Conservation (phyloP, 176 grass and related monocot genomes). For the Thinopyrum elongatum region DNA sequence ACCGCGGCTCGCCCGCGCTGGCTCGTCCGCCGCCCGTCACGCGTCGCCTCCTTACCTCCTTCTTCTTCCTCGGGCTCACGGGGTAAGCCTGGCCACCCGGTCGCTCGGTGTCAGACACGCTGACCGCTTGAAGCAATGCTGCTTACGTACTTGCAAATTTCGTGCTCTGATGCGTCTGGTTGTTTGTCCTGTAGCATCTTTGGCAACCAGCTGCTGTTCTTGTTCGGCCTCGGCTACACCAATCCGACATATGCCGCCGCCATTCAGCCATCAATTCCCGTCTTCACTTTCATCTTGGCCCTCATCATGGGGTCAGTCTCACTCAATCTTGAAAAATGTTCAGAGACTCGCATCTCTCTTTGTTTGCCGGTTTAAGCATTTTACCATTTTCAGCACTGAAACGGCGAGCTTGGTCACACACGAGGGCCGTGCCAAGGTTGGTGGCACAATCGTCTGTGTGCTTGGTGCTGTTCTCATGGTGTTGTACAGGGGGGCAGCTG, state of each 20-base stretch:
- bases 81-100: slow-evolving; percentile 44
- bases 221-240: slow-evolving; percentile 87
- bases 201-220: slow-evolving; percentile 88
- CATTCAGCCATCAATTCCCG: slow-evolving; percentile 81
- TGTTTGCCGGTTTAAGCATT: neutral
- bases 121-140: slow-evolving; percentile 10
- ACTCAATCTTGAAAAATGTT: neutral
- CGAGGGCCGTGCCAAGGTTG: slow-evolving; percentile 64
- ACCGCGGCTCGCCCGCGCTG: slow-evolving; percentile 25
- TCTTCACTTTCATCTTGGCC: slow-evolving; percentile 89
- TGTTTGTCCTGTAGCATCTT: slow-evolving; percentile 59
- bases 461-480: slow-evolving; percentile 83
- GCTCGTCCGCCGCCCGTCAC: slow-evolving; percentile 35
- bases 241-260: slow-evolving; percentile 88
- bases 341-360: neutral
- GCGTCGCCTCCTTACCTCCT: slow-evolving; percentile 51
- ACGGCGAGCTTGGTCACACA: slow-evolving; percentile 53
- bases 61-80: slow-evolving; percentile 77
- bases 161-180: neutral
- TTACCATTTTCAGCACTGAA: slow-evolving; percentile 60
- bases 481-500: slow-evolving; percentile 66
- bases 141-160: neutral
- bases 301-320: slow-evolving; percentile 57
- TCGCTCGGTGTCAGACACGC: slow-evolving; percentile 18
- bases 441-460: slow-evolving; percentile 76